Evolutionary conservation across 345 rosid species (phyloP).

Genomic region (Arabis hirsuta): DNA sequence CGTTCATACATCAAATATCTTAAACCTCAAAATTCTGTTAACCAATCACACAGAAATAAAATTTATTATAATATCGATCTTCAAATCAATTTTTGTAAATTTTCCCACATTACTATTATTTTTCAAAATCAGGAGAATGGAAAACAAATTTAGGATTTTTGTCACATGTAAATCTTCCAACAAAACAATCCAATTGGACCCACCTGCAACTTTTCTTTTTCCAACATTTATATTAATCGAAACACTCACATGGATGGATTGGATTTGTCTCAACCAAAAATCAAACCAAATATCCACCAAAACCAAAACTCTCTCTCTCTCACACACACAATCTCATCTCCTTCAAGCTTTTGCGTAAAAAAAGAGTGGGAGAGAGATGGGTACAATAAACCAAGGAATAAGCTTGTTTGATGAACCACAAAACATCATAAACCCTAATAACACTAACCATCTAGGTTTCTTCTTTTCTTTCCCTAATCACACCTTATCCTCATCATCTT

Average conservation of each 20-base stretch:
- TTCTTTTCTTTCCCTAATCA: slow-evolving; percentile 55
- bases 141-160: slow-evolving; percentile 2
- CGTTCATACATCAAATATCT: background rate
- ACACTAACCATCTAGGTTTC: slow-evolving; percentile 59
- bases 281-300: slow-evolving; percentile 29
- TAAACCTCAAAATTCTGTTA: slow-evolving; percentile 9
- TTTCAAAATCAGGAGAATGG: background rate
- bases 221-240: slow-evolving; percentile 33
- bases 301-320: background rate
- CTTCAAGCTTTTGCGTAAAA: slow-evolving; percentile 22
- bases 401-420: slow-evolving; percentile 66
- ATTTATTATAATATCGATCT: background rate
- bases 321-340: slow-evolving; percentile 10
- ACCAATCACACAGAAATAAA: background rate
- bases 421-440: slow-evolving; percentile 42
- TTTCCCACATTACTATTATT: background rate
- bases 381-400: slow-evolving; percentile 58
- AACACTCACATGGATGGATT: slow-evolving; percentile 37
- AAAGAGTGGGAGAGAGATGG: slow-evolving; percentile 44
- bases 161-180: slow-evolving; percentile 26
- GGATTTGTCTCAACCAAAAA: slow-evolving; percentile 43
- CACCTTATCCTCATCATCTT: slow-evolving; percentile 34
- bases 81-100: background rate
- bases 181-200: slow-evolving; percentile 36
- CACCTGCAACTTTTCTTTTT: slow-evolving; percentile 33